phyloP scores from a whole-genome alignment of 495 filamentous ascomycete genomes.

The Lasiosphaeriaceae sp. region DNA sequence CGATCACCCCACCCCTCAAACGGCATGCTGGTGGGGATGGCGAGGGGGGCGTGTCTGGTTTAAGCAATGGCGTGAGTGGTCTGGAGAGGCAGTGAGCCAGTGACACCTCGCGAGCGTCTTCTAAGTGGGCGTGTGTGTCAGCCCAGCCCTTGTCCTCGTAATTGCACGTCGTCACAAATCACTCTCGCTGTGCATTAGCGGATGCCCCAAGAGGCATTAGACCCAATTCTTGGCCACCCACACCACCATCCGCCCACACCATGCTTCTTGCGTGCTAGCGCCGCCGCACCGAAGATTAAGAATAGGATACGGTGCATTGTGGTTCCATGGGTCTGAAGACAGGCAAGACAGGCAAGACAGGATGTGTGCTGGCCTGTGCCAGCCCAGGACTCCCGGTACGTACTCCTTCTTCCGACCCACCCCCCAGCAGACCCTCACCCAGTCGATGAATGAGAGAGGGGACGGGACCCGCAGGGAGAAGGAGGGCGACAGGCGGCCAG shows the following conservation, averaged over 20 bases:
- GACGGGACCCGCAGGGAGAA: conserved; percentile 1
- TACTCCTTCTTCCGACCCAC: not conserved
- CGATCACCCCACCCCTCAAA: not conserved
- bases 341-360: no score
- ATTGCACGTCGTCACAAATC: conserved; percentile 31
- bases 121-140: conserved; percentile 30
- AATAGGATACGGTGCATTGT: conserved; percentile 31
- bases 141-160: conserved; percentile 28
- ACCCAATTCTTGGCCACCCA: conserved; percentile 20
- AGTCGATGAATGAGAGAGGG: conserved; percentile 10
- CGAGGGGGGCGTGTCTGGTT: not conserved
- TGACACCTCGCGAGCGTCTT: conserved; percentile 30
- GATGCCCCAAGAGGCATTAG: conserved; percentile 21
- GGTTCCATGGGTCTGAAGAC: conserved; percentile 20
- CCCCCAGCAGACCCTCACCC: not conserved
- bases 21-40: not conserved
- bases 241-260: conserved; percentile 18
- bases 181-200: conserved; percentile 27
- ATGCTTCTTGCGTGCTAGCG: conserved; percentile 23
- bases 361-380: conserved; percentile 23
- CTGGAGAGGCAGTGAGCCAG: conserved; percentile 11
- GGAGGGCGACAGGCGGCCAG: conserved; percentile 4
- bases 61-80: conserved; percentile 8
- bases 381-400: conserved; percentile 9
- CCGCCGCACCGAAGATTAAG: conserved; percentile 28